These are phyloP conservation scores for Zostera marina DNA, from an alignment of 116 monocot genomes.

Conservation along the genomic window DNA sequence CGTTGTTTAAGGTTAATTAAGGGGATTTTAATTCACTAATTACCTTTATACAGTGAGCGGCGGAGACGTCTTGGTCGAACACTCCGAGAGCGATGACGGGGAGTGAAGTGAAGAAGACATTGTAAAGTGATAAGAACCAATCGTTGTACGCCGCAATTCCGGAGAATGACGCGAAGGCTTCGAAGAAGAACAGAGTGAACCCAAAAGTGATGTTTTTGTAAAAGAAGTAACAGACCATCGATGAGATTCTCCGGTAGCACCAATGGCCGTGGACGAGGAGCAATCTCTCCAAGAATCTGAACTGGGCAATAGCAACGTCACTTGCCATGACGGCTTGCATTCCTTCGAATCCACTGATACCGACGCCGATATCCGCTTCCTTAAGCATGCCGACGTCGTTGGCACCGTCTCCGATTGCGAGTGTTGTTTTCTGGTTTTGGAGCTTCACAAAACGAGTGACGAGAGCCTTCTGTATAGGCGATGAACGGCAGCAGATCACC, in stretches of 20 bases:
- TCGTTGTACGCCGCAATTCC: conserved; percentile 27
- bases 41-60: conserved; percentile 24
- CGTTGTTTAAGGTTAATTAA: too few species aligned
- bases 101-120: conserved; percentile 25
- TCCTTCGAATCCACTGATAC: conserved; percentile 33
- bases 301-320: conserved; percentile 36
- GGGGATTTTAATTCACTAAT: too few species aligned
- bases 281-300: conserved; percentile 24
- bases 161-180: conserved; percentile 23
- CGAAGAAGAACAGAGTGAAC: conserved; percentile 26
- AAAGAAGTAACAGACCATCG: conserved; percentile 38
- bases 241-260: conserved; percentile 29
- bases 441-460: conserved; percentile 26
- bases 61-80: conserved; percentile 29
- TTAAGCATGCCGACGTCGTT: conserved; percentile 47
- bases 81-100: conserved; percentile 25
- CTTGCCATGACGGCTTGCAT: conserved; percentile 53
- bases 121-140: conserved; percentile 21
- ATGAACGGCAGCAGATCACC: conserved; percentile 34
- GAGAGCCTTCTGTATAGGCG: conserved; percentile 35
- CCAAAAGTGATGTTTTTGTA: conserved; percentile 31
- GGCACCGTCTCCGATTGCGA: conserved; percentile 37
- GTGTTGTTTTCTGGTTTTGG: conserved; percentile 20
- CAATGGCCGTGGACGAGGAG: conserved; percentile 36
- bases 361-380: conserved; percentile 35